Evolutionary conservation across 768 basidiomycete genomes (phyloP).

Genomic region (Mycena pura): DNA sequence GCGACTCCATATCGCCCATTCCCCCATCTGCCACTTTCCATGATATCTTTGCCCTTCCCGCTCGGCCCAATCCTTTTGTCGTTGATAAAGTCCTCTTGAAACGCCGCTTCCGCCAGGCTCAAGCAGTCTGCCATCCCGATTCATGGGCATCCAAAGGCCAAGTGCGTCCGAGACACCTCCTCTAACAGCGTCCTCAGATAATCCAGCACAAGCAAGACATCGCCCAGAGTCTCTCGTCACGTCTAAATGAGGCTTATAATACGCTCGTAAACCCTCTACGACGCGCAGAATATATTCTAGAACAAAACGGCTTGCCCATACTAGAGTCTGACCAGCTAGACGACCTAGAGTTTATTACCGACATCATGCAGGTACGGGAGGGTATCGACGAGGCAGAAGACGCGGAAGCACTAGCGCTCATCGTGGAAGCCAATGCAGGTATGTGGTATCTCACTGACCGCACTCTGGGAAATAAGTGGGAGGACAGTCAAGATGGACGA

Average conservation of each 20-base stretch:
- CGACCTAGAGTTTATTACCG: slow-evolving; percentile 72
- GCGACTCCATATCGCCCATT: slow-evolving; percentile 68
- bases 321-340: slow-evolving; percentile 76
- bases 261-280: slow-evolving; percentile 74
- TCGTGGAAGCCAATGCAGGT: slow-evolving; percentile 66
- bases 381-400: slow-evolving; percentile 70
- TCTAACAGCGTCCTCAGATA: slow-evolving; percentile 3
- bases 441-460: slow-evolving; percentile 21
- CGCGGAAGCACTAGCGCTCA: slow-evolving; percentile 51
- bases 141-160: slow-evolving; percentile 74
- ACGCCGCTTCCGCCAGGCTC: slow-evolving; percentile 71
- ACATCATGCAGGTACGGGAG: slow-evolving; percentile 83
- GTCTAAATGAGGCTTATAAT: slow-evolving; percentile 84
- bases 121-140: slow-evolving; percentile 86
- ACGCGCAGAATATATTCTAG: slow-evolving; percentile 83
- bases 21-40: slow-evolving; percentile 65
- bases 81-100: slow-evolving; percentile 69
- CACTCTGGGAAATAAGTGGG: not conserved
- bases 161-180: slow-evolving; percentile 44
- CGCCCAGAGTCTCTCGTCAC: slow-evolving; percentile 73
- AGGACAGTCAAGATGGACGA: slow-evolving; percentile 59
- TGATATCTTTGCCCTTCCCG: slow-evolving; percentile 69
- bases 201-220: slow-evolving; percentile 52
- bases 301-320: slow-evolving; percentile 60
- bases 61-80: slow-evolving; percentile 71